Base-by-base conservation (phyloP, 352 stramenopile genomes). In the Phytopythium aichiense region DNA sequence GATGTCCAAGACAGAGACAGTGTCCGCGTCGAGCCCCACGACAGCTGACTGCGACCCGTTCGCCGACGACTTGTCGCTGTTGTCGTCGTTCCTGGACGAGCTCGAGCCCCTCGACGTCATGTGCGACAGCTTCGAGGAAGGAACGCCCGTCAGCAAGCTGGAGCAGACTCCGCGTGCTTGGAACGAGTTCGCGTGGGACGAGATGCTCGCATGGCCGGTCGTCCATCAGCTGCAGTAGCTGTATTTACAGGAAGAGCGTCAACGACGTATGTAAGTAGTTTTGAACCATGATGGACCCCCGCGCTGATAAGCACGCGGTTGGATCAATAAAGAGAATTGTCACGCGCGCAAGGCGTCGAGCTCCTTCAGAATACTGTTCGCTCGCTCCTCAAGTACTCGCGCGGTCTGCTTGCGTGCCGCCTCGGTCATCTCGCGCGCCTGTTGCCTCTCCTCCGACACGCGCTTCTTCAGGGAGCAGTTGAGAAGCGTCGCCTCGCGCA, bases 11-110 rank as follows among this genome's bases (percentile, higher is more conserved):
- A 7, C 11, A 7, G 42, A 25, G 20, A 49, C 20, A 4, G 20
- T 12, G 42, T 49, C 42, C 7, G 18, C 48, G 7, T 38, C 48
- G 23, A 48, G 35, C 22, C 37, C 43, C 52, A 31, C 20, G 23
- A 15, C 25, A 23, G 37, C 37, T 12, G 61, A 60, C 4, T 28
- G 40, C 25, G 53, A 64, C 5, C 61, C 68, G 38, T 51, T 67
- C 16, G 40, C 67, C 42, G 69, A 71, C 31, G 25, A 30, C 25
- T 50, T 57, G 1, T 51, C 65, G 9, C 53, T 76, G 46, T 63
- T 63, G n/a, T 65, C 64, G 58, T 64, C 68, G 53, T 76, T 76
- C 35, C 45, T 73, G 59, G 63, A 73, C 42, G 67, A 73, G 45
- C 68, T 73, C 43, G 63, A 73, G 22, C 67, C 67, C 11, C 56